These are phyloP conservation scores for Neonectria magnoliae DNA, from an alignment of 2,329 filamentous ascomycete genomes.

Conservation along the genomic window DNA sequence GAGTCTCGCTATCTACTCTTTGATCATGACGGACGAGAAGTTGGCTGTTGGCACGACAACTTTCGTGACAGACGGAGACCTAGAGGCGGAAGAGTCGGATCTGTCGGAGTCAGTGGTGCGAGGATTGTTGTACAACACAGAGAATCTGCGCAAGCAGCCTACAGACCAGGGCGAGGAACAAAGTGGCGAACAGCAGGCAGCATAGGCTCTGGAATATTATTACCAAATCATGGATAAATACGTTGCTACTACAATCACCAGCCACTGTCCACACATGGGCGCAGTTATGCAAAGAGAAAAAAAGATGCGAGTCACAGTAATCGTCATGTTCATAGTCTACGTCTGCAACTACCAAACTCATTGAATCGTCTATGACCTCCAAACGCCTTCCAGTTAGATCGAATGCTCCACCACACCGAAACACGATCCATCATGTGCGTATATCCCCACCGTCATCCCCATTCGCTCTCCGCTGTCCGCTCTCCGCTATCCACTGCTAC, in stretches of 20 bases:
- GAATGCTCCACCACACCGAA: slow-evolving; percentile 43
- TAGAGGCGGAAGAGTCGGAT: slow-evolving; percentile 47
- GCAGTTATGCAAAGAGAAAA: not conserved
- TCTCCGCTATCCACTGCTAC: not conserved
- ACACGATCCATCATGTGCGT: slow-evolving; percentile 35
- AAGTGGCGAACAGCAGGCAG: slow-evolving; percentile 30
- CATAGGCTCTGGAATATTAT: slow-evolving; percentile 22
- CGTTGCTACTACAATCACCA: not conserved
- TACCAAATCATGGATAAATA: too few relatives aligned
- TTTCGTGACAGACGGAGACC: slow-evolving; percentile 37
- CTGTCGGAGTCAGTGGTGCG: slow-evolving; percentile 51
- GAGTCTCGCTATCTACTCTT: slow-evolving; percentile 45
- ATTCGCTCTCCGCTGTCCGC: slow-evolving; percentile 5
- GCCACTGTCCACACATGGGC: not conserved
- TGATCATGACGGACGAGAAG: slow-evolving; percentile 46
- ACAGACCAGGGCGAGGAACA: slow-evolving; percentile 37
- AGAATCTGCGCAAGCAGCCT: slow-evolving; percentile 59
- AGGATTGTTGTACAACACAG: slow-evolving; percentile 57
- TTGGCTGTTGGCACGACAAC: slow-evolving; percentile 44
- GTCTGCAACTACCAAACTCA: slow-evolving; percentile 47
- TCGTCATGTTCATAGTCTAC: slow-evolving; percentile 47
- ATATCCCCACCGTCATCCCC: slow-evolving; percentile 28
- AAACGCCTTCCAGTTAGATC: slow-evolving; percentile 51
- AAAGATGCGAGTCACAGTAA: slow-evolving; percentile 31
- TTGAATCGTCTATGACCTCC: slow-evolving; percentile 53